phyloP scores from a whole-genome alignment of 2,329 filamentous ascomycete species.

The Eutypella sp. region DNA sequence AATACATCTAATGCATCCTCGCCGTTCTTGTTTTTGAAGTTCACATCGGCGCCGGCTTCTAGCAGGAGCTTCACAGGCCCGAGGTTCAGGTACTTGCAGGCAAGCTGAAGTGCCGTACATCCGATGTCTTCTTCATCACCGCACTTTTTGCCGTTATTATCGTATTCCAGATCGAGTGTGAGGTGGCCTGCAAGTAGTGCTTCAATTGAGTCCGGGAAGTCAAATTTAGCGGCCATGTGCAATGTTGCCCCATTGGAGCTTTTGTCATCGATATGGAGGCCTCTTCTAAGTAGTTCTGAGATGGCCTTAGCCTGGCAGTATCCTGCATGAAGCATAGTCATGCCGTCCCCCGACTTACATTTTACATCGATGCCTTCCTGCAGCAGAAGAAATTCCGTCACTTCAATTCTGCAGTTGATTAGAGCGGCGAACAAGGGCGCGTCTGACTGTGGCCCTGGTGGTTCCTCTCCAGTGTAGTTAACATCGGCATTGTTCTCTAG shows the following conservation, averaged over 20 bases:
- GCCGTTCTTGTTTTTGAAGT: conserved; percentile 1
- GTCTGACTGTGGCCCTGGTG: no score
- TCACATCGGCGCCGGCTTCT: conserved; percentile 2
- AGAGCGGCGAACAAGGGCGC: conserved; percentile 1
- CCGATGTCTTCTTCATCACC: conserved; percentile 3
- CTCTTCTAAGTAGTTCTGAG: background rate
- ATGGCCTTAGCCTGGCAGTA: background rate
- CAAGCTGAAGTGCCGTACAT: conserved; percentile 5
- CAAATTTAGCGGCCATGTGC: conserved; percentile 3
- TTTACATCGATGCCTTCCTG: conserved; percentile 1
- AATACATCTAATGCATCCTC: conserved; percentile 1
- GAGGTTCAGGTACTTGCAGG: conserved; percentile 1
- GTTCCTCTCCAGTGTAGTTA: conserved; percentile 1
- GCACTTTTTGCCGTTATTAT: background rate
- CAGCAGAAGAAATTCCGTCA: conserved; percentile 1
- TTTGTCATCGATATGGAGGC: background rate
- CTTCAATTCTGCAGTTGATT: background rate
- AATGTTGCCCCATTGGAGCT: background rate
- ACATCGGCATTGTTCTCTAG: conserved; percentile 3
- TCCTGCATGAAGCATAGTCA: conserved; percentile 1
- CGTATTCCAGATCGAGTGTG: background rate
- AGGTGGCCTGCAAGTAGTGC: background rate
- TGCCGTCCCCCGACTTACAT: background rate
- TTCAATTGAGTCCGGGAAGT: conserved; percentile 1
- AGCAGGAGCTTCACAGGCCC: conserved; percentile 3